Evolutionary conservation across 2,329 filamentous ascomycete species (phyloP).

Genomic region (Fusarium buxicola): DNA sequence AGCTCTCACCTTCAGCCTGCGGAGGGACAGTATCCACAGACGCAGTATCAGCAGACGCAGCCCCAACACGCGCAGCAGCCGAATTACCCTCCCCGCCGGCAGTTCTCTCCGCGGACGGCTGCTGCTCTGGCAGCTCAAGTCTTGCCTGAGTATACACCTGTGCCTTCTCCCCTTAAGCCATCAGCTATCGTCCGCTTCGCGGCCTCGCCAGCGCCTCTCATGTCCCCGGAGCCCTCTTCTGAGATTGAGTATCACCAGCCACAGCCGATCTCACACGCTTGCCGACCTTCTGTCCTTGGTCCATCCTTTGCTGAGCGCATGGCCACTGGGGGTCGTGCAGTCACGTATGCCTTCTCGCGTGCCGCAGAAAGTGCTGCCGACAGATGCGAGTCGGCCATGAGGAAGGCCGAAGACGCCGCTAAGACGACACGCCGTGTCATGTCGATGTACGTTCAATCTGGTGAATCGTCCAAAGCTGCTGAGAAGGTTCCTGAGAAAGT

Average conservation of each 20-base stretch:
- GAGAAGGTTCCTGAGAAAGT: neutral
- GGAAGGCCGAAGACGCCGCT: neutral
- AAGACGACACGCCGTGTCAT: constrained; percentile 20
- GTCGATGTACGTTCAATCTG: constrained; percentile 4
- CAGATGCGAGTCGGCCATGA: constrained; percentile 14
- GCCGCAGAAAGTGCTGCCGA: constrained; percentile 20
- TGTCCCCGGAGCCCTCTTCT: constrained; percentile 16
- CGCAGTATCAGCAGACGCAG: neutral
- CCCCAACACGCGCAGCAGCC: neutral
- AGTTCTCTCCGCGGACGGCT: neutral
- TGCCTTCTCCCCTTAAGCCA: neutral
- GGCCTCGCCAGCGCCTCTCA: neutral
- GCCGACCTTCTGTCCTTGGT: neutral
- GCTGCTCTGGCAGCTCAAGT: neutral
- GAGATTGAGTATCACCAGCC: constrained; percentile 10
- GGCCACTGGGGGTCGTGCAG: neutral
- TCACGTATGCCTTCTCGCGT: constrained; percentile 13
- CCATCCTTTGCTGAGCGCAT: constrained; percentile 26
- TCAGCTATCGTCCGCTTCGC: constrained; percentile 14
- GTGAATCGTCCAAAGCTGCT: neutral
- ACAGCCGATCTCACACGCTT: constrained; percentile 5
- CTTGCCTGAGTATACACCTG: constrained; percentile 14
- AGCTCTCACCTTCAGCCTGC: neutral
- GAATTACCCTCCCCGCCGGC: neutral
- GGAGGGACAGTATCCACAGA: neutral